Conservation (phyloP, 2,329 filamentous ascomycete species). For the Aspergillus ochraceus region DNA sequence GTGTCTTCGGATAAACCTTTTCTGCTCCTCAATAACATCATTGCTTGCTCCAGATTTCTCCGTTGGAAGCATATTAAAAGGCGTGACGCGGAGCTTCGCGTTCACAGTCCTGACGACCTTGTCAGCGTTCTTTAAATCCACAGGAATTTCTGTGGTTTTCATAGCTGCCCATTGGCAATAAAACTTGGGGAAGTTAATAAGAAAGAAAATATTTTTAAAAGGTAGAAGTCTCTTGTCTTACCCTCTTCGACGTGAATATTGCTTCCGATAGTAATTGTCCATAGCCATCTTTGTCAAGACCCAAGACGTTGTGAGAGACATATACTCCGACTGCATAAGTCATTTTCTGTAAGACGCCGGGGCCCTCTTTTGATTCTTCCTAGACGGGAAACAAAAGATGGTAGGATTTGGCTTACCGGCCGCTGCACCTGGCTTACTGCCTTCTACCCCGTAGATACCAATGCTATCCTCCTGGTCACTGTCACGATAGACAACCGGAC, state of each 20-base stretch:
- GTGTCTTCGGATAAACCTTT: background rate
- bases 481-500: conserved; percentile 42
- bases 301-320: background rate
- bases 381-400: background rate
- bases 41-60: background rate
- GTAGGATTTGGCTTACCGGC: background rate
- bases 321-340: background rate
- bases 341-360: background rate
- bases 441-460: conserved; percentile 48
- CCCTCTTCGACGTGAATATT: background rate
- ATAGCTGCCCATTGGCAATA: background rate
- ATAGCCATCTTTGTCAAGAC: background rate
- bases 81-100: background rate
- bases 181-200: background rate
- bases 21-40: background rate
- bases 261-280: background rate
- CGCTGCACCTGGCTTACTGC: conserved; percentile 15
- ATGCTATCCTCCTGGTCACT: conserved; percentile 34
- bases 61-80: conserved; percentile 1
- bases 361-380: background rate
- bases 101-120: background rate
- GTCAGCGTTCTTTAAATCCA: background rate
- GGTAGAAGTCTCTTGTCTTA: background rate
- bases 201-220: background rate
- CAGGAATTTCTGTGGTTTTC: background rate